Conservation (phyloP, 306 rosid species). For the Pyrus bretschneideri region DNA sequence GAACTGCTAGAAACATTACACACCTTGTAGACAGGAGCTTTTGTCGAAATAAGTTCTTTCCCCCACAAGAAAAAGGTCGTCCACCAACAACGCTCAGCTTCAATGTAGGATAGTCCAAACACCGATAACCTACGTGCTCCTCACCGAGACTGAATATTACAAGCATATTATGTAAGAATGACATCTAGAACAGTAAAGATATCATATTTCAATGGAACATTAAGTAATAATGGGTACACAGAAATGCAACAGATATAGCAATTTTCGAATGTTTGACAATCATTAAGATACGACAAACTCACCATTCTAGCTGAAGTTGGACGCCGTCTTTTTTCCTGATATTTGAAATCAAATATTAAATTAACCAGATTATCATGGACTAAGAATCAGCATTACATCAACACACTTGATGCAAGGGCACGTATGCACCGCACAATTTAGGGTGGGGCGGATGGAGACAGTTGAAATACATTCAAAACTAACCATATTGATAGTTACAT, state of each 20-base stretch:
- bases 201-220: not conserved
- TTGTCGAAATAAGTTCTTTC: conserved; percentile 44
- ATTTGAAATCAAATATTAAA: conserved; percentile 32
- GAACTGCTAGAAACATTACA: conserved; percentile 3
- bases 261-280: conserved; percentile 16
- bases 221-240: not conserved
- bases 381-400: not conserved
- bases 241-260: not conserved
- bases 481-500: not conserved
- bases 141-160: conserved; percentile 65
- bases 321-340: conserved; percentile 74
- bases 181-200: not conserved
- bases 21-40: conserved; percentile 79
- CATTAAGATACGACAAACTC: conserved; percentile 31
- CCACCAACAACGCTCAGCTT: conserved; percentile 87
- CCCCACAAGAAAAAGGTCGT: conserved; percentile 84
- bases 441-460: not conserved
- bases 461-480: not conserved
- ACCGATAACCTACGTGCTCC: conserved; percentile 66
- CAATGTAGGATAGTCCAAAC: conserved; percentile 58
- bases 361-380: conserved; percentile 14
- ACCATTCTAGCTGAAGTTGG: conserved; percentile 94
- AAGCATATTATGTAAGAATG: conserved; percentile 11
- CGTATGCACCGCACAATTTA: not conserved
- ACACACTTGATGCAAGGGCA: not conserved